Evolutionary conservation across 225 moss, liverwort and hornwort species (phyloP), one percentile per base, ranked within the genome.

Genomic region (Marchantia paleacea): DNA sequence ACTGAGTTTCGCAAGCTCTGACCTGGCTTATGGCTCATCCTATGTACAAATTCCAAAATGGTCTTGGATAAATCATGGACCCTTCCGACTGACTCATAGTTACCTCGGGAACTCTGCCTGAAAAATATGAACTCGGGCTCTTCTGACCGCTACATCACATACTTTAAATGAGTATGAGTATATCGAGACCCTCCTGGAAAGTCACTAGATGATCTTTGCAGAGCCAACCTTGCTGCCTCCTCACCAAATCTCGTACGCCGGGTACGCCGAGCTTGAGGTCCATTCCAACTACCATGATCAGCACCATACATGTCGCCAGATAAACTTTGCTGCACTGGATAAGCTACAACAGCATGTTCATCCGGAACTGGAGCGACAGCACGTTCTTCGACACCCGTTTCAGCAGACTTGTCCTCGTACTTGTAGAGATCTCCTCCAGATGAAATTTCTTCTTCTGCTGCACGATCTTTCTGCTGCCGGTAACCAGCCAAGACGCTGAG

Each of bases 171-270:
- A 39, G 39, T 57, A 19, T 13, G 57, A 57, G 14, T 2, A 19
- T 12, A 57, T 1, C 19, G 14, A 57, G 57, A 19, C 57, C 57
- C 19, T 63, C 20, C n/a, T 63, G 20, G 24, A 63, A 63, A 1
- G 24, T 63, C 63, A 19, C n/a, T 63, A 0, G 63, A 63, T 8
- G n/a, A 22, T 25, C 50, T 72, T 52, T n/a, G 10, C 15, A 22
- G 2, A 16, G 55, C 26, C 55, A 16, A 31, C 57, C 75, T 75
- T 57, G 75, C 75, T 55, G 75, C 75, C 28, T 75, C 75, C 29
- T 55, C 55, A 48, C 75, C 75, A 20, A 75, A 75, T 75, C 75
- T 75, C 18, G 72, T 49, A 72, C 16, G 16, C 24, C 72, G 11
- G 49, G 71, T 28, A 20, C 31, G 8, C 12, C 15, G 8, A 10